These are phyloP conservation scores for Cordyceps tenuipes DNA, from an alignment of 2,329 filamentous ascomycete genomes.

Conservation along the genomic window DNA sequence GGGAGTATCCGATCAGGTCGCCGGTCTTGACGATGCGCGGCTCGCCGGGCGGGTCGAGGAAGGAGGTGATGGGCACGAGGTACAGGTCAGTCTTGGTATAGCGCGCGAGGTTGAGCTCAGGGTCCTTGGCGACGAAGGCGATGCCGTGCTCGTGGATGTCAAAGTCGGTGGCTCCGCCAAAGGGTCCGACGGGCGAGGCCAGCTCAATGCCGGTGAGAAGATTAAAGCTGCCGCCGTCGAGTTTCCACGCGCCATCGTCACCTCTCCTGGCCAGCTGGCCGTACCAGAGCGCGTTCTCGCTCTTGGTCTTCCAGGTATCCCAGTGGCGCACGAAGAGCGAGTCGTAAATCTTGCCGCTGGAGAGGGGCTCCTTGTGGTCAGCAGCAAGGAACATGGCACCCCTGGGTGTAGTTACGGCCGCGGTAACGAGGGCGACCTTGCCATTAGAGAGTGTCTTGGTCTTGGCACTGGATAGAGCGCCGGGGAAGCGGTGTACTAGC, in stretches of 20 bases:
- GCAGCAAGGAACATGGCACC: constrained; percentile 63
- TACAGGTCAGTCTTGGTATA: constrained; percentile 81
- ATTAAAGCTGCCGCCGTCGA: constrained; percentile 48
- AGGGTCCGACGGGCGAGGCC: constrained; percentile 64
- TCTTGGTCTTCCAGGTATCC: constrained; percentile 65
- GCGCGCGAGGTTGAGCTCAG: constrained; percentile 59
- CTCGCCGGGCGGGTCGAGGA: constrained; percentile 42
- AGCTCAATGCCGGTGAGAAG: constrained; percentile 51
- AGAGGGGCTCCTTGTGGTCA: constrained; percentile 48
- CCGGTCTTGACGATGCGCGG: constrained; percentile 47
- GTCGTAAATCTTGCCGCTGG: constrained; percentile 63
- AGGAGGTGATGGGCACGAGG: constrained; percentile 56
- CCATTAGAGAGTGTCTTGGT: constrained; percentile 40
- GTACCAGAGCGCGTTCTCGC: constrained; percentile 66
- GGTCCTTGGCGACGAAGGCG: constrained; percentile 69
- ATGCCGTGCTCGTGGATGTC: constrained; percentile 60
- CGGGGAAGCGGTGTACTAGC: constrained; percentile 41
- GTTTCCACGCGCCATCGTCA: constrained; percentile 28
- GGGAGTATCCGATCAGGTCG: constrained; percentile 54
- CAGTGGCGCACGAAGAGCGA: constrained; percentile 74
- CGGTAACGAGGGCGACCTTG: constrained; percentile 47
- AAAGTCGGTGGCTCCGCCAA: constrained; percentile 74
- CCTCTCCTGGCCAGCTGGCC: constrained; percentile 45
- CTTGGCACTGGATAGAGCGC: constrained; percentile 51
- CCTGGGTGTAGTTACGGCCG: constrained; percentile 56